Percentiles rank a stretch among this genome's conserved stretches.
Evolutionary conservation across 2,329 filamentous ascomycete species (phyloP).

Genomic region (Colletotrichum lentis): DNA sequence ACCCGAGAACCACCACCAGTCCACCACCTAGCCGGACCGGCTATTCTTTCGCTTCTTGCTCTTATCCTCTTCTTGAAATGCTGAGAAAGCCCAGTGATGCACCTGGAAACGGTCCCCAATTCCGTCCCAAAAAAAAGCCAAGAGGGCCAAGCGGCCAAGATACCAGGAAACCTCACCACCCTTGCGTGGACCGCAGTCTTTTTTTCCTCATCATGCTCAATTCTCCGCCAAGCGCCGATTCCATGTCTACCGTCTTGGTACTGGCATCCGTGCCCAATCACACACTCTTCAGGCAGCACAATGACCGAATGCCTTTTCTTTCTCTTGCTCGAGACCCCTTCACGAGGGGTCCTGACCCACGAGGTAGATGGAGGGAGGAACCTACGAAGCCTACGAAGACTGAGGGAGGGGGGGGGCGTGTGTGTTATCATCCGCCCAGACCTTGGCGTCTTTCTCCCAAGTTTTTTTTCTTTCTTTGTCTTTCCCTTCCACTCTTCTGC

Average conservation of each 20-base stretch:
- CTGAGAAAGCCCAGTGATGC: background rate
- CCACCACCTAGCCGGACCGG: conserved; percentile 32
- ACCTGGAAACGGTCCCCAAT: conserved; percentile 8
- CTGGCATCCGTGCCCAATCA: conserved; percentile 25
- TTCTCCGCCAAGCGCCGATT: conserved; percentile 26
- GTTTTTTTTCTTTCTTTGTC: conserved; percentile 5
- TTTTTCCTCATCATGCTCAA: conserved; percentile 25
- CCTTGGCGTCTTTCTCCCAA: conserved; percentile 27
- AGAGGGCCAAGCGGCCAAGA: conserved; percentile 3
- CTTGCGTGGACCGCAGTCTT: conserved; percentile 27
- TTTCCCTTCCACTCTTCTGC: background rate
- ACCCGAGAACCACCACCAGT: conserved; percentile 36
- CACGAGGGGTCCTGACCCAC: background rate
- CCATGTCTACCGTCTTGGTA: conserved; percentile 35
- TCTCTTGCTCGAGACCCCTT: background rate
- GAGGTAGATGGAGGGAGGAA: too few relatives aligned
- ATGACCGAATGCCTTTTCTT: conserved; percentile 32
- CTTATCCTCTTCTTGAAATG: conserved; percentile 1
- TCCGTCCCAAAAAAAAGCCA: conserved; percentile 20
- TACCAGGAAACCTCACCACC: conserved; percentile 19
- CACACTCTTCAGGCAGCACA: conserved; percentile 23
- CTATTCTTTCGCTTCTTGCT: background rate
- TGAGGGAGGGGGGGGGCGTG: conserved; percentile 19
- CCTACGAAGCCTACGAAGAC: too few relatives aligned
- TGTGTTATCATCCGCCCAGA: conserved; percentile 35